Conservation (phyloP, 805 yeast species). For the Schwanniomyces sp. region DNA sequence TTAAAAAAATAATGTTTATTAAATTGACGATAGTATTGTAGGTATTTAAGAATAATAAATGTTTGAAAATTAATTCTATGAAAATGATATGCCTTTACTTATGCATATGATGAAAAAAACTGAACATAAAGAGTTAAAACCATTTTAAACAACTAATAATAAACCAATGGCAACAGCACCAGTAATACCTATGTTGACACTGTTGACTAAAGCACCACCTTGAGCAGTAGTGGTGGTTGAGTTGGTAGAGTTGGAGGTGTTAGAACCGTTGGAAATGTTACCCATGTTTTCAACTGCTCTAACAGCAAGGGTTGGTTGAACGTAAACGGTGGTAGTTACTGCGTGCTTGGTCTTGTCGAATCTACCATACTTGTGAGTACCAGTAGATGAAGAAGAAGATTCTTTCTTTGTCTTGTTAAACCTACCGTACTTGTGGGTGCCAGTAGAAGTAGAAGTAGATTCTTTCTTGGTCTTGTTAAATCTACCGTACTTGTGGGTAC, state of each 20-base stretch:
- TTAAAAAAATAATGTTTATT: not conserved
- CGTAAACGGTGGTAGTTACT: slow-evolving; percentile 28
- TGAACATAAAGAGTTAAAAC: not conserved
- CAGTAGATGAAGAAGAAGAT: slow-evolving; percentile 28
- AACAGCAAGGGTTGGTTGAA: slow-evolving; percentile 4
- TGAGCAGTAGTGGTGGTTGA: slow-evolving; percentile 21
- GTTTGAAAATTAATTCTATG: not conserved
- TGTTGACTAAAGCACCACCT: slow-evolving; percentile 19
- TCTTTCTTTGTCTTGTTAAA: slow-evolving; percentile 36
- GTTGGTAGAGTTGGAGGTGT: slow-evolving; percentile 15
- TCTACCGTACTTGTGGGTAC: slow-evolving; percentile 57
- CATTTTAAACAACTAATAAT: slow-evolving; percentile 41
- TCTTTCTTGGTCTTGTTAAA: slow-evolving; percentile 46
- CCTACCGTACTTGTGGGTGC: slow-evolving; percentile 31
- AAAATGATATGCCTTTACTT: not conserved
- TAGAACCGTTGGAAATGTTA: not conserved
- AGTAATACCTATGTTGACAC: slow-evolving; percentile 29
- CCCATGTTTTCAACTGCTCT: not conserved
- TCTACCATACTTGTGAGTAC: slow-evolving; percentile 34
- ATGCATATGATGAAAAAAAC: not conserved
- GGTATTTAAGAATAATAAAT: not conserved
- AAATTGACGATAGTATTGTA: not conserved
- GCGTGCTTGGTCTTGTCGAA: slow-evolving; percentile 38
- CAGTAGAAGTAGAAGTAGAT: slow-evolving; percentile 9
- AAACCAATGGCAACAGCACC: slow-evolving; percentile 53